Conservation (phyloP, 2,329 filamentous ascomycete genomes). For the Beauveria brongniartii region DNA sequence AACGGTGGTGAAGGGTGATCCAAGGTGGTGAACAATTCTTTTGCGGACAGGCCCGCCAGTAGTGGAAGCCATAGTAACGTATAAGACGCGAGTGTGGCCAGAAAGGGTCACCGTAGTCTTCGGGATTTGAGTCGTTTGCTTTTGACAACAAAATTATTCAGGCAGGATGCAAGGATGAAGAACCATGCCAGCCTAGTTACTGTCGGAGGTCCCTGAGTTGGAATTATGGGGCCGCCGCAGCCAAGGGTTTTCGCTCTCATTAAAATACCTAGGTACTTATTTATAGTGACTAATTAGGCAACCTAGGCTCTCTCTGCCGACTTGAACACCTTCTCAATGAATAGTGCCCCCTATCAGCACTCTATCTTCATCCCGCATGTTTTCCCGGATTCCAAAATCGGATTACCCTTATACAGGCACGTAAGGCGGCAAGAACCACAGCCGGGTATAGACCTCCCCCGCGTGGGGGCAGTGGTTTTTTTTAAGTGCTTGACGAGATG, state of each 20-base stretch:
- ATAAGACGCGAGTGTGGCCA: not conserved
- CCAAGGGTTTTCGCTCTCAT: too few species aligned
- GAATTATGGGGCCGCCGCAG: too few species aligned
- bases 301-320: not conserved
- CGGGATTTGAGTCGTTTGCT: not conserved
- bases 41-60: slow-evolving; percentile 32
- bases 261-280: too few species aligned
- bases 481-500: not conserved
- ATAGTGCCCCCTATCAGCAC: not conserved
- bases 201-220: too few species aligned
- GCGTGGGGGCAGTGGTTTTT: not conserved
- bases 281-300: too few species aligned
- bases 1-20: slow-evolving; percentile 54
- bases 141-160: not conserved
- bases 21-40: slow-evolving; percentile 55
- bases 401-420: not conserved
- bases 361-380: not conserved
- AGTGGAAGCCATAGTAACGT: slow-evolving; percentile 18
- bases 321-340: not conserved
- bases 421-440: not conserved
- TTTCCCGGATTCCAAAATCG: not conserved
- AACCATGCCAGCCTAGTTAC: too few species aligned
- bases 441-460: not conserved
- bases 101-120: not conserved
- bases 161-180: too few species aligned